Percentiles rank a stretch among this genome's conserved stretches.
Evolutionary conservation across 2,329 filamentous ascomycete genomes (phyloP).

Genomic region (Colletotrichum theobromicola): DNA sequence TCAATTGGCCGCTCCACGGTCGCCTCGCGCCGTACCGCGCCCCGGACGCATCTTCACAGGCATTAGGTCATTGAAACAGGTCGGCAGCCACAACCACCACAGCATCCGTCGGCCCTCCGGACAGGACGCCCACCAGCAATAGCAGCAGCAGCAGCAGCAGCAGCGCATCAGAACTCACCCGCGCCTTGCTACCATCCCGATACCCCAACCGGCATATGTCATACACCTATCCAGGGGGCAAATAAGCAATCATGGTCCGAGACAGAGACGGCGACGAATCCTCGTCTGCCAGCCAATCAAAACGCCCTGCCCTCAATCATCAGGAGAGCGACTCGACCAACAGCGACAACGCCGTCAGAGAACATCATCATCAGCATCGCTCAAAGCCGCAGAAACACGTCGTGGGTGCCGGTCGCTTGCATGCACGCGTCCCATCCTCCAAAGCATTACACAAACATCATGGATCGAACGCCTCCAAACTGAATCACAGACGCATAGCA

Average conservation of each 20-base stretch:
- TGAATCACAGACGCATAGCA: constrained; percentile 44
- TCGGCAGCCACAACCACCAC: background rate
- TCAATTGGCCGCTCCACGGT: background rate
- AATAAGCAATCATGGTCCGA: constrained; percentile 40
- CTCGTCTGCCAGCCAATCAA: constrained; percentile 60
- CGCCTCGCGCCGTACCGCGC: background rate
- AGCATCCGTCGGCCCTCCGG: constrained; percentile 10
- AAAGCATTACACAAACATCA: constrained; percentile 55
- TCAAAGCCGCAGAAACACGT: constrained; percentile 43
- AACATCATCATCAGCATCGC: constrained; percentile 32
- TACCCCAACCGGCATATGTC: background rate
- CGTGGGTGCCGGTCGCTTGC: constrained; percentile 50
- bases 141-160: background rate
- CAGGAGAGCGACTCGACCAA: constrained; percentile 41
- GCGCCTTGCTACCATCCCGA: background rate
- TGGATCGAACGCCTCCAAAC: constrained; percentile 38
- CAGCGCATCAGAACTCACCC: constrained; percentile 9
- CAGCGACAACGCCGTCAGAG: constrained; percentile 32
- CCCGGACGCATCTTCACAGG: background rate
- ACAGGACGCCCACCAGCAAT: background rate
- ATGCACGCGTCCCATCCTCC: constrained; percentile 57
- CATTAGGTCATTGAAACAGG: constrained; percentile 16
- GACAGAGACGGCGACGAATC: constrained; percentile 54
- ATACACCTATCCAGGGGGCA: background rate
- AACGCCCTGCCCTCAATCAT: constrained; percentile 46